Base-by-base conservation (phyloP, 2,329 filamentous ascomycete genomes). In the Cucurbitaria berberidis region DNA sequence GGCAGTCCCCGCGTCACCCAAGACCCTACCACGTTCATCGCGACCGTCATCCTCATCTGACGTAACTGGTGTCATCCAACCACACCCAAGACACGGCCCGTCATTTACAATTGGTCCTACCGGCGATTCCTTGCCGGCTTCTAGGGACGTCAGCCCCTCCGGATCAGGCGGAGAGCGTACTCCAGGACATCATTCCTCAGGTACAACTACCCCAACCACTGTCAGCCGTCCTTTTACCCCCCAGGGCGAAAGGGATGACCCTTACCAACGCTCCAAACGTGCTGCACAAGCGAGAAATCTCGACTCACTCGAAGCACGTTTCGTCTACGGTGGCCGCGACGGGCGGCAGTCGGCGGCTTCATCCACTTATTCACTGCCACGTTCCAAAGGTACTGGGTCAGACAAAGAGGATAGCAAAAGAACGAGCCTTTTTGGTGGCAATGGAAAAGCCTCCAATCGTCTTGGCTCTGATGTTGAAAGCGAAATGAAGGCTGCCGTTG, bases 251-350 rank as follows among this genome's bases (percentile, higher is more conserved):
- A 82, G 80, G 45, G 89, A 96, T 69, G 91, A 96, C 64, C 91
- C 92, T 1, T 96, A 96, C 68, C 87, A 91, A n/a, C 89, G 91
- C 57, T 87, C 85, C 63, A 92, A 89, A 65, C 87, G 92, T 45
- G 85, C 86, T 2, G 87, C 89, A 1, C 90, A 89, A 62, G 79
- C 82, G 22, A 85, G 84, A 59, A 86, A 87, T 59, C 77, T 87
- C 3, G 83, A 84, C 41, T 81, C 86, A 27, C 82, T 96, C 39
- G 92, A 96, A 66, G 84, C 89, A 6, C 84, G 92, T 60, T 97
- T 96, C 63, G 87, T 96, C 49, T 97, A 97, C 66, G 86, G 88
- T 7, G 81, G 86, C 55, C 87, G 89, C 64, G 91, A 93, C 76
- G 84, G 87, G 50, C 44, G 81, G 81, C 27, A 82, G n/a, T 65